Percentiles rank a stretch among this genome's conserved stretches.
phyloP scores from a whole-genome alignment of 768 basidiomycete species.

The Podaxis pistillaris region DNA sequence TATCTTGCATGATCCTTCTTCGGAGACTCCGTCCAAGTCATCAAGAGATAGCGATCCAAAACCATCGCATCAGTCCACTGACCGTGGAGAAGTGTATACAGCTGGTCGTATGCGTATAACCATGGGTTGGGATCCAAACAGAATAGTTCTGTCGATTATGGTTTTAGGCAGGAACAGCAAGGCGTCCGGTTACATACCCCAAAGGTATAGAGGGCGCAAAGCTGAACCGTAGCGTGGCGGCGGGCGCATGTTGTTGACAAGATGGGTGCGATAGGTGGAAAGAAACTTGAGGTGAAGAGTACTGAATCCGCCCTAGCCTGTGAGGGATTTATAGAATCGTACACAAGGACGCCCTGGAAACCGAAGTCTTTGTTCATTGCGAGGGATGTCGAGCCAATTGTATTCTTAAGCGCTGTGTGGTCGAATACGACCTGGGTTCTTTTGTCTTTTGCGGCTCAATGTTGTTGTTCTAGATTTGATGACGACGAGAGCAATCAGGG shows the following conservation, averaged over 20 bases:
- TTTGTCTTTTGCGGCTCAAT: background rate
- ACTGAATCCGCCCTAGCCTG: background rate
- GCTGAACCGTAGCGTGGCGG: background rate
- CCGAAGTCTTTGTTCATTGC: background rate
- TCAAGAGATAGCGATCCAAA: background rate
- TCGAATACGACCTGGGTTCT: background rate
- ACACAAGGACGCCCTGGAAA: background rate
- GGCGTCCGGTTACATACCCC: background rate
- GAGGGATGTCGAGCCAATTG: background rate
- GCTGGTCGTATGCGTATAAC: background rate
- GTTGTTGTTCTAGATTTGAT: background rate
- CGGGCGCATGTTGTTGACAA: background rate
- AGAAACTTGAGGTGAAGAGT: background rate
- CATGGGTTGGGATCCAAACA: background rate
- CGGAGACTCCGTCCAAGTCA: background rate
- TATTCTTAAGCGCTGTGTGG: background rate
- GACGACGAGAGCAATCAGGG: background rate
- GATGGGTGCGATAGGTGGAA: background rate
- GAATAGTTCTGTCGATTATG: background rate
- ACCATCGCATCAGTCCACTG: background rate
- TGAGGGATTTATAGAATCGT: background rate
- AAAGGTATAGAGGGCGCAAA: background rate
- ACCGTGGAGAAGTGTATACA: background rate
- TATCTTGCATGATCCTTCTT: background rate
- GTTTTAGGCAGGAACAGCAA: too few species aligned